Conservation (phyloP, 306 rosid genomes). For the Dryas octopetala region DNA sequence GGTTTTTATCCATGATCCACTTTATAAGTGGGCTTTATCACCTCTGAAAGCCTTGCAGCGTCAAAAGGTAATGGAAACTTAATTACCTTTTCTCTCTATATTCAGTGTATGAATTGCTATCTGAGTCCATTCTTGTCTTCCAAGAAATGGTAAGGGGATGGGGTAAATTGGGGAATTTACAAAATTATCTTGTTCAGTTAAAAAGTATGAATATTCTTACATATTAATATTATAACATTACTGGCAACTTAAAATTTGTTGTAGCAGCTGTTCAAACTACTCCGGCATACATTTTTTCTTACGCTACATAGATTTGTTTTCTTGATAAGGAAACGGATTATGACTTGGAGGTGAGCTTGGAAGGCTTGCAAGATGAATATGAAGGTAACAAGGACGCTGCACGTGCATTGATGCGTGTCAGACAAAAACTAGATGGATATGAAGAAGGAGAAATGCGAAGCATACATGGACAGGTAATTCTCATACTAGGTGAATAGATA, state of each 20-base stretch:
- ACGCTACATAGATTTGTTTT: constrained; percentile 17
- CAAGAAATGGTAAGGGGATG: neutral
- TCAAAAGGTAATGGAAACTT: constrained; percentile 62
- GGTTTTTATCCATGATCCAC: constrained; percentile 98
- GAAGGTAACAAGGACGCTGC: constrained; percentile 97
- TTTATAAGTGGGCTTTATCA: constrained; percentile 93
- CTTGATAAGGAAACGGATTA: constrained; percentile 68
- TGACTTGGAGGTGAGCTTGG: constrained; percentile 65
- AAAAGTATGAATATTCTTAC: neutral
- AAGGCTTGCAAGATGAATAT: constrained; percentile 60
- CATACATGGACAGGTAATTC: constrained; percentile 79
- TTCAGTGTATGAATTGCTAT: neutral
- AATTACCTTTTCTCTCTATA: neutral
- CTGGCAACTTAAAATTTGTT: neutral
- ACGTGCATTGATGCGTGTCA: constrained; percentile 88
- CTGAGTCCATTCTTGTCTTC: neutral
- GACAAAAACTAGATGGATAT: constrained; percentile 90
- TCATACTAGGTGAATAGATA: too few relatives aligned
- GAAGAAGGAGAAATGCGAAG: constrained; percentile 97
- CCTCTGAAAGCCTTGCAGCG: constrained; percentile 98
- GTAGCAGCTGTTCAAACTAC: constrained; percentile 5
- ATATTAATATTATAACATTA: neutral
- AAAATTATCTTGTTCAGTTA: neutral
- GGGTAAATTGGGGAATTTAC: neutral
- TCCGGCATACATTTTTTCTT: constrained; percentile 14